Percentiles rank a stretch among this genome's conserved stretches.
phyloP scores from a whole-genome alignment of 2,329 filamentous ascomycete genomes.

The Aspergillus caelatus region DNA sequence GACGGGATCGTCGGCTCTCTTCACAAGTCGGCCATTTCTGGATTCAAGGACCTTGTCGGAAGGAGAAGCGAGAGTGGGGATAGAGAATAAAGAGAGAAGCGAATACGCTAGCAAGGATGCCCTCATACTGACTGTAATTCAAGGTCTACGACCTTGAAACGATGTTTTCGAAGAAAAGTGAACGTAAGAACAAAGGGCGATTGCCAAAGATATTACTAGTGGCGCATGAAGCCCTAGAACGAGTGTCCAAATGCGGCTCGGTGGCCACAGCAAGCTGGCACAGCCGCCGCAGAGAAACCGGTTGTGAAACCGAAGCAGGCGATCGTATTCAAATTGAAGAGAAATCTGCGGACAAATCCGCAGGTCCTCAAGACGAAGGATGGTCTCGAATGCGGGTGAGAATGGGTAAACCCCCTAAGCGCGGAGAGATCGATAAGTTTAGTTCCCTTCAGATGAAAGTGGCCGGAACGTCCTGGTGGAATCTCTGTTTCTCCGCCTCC shows the following conservation, averaged over 20 bases:
- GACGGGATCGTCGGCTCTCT: constrained; percentile 27
- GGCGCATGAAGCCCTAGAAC: constrained; percentile 31
- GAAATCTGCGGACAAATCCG: constrained; percentile 10
- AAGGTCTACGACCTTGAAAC: constrained; percentile 21
- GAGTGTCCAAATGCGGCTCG: constrained; percentile 14
- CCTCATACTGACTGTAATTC: constrained; percentile 36
- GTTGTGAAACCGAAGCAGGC: neutral
- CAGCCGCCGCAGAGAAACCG: constrained; percentile 1
- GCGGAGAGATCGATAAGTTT: constrained; percentile 7
- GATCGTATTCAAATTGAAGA: neutral
- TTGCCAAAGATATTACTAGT: constrained; percentile 31
- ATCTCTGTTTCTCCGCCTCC: constrained; percentile 39
- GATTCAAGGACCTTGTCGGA: constrained; percentile 22
- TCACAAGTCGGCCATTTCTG: constrained; percentile 27
- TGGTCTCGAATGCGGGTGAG: constrained; percentile 15
- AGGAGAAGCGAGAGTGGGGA: constrained; percentile 36
- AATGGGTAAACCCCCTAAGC: constrained; percentile 21
- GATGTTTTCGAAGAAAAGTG: constrained; percentile 1
- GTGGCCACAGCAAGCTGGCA: constrained; percentile 13
- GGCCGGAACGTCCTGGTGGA: constrained; percentile 22
- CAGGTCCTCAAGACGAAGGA: constrained; percentile 11
- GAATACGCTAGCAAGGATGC: constrained; percentile 41
- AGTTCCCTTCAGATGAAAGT: constrained; percentile 9
- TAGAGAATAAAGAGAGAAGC: constrained; percentile 40
- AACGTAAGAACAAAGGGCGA: constrained; percentile 13